Evolutionary conservation across 2,329 filamentous ascomycete genomes (phyloP), one percentile per base, ranked within the genome.

Genomic region (Aphanocladium album): DNA sequence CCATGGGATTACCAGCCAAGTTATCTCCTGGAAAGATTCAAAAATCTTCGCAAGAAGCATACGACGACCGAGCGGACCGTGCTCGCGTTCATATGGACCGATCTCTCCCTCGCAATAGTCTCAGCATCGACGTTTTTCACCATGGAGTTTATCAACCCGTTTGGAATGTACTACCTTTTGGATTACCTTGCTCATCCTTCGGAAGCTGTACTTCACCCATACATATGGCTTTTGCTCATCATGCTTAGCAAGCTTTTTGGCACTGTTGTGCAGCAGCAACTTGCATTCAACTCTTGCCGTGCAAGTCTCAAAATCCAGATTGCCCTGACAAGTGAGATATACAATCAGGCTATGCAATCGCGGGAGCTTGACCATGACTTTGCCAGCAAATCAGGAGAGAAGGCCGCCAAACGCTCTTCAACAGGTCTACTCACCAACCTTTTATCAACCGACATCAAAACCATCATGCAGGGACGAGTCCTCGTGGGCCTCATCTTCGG

Each of bases 361-460:
- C 77, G 78, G 72, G 77, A 79, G 60, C 68, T 80, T 27, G 74
- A 80, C 27, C 76, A 80, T 14, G 77, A 80, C 43, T 60, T 60
- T n/a, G 45, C 54, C 41, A 52, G 33, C 47, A 35, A 21, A 33
- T 41, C 33, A 17, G 37, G 9, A 16, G 9, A 7, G 25, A 46
- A 53, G 47, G 61, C 68, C 6, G 68, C 71, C 27, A 57, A 69
- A 14, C 66, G 69, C 11, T 63, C 75, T 7, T 74, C 77, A 17
- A 72, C 76, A 2, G 77, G 78, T n/a, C 71, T 74, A 25, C 65
- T 80, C 43, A 76, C 77, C 14, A 82, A 79, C 53, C 70, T 83
- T 52, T 80, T 82, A 75, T 76, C 78, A 4, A 77, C 77, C 37
- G 80, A 83, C 64, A 73, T 82, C 4, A 78, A 80, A 50, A 75